Base-by-base conservation (phyloP, 441 rosid genomes). In the California macrophylla region DNA sequence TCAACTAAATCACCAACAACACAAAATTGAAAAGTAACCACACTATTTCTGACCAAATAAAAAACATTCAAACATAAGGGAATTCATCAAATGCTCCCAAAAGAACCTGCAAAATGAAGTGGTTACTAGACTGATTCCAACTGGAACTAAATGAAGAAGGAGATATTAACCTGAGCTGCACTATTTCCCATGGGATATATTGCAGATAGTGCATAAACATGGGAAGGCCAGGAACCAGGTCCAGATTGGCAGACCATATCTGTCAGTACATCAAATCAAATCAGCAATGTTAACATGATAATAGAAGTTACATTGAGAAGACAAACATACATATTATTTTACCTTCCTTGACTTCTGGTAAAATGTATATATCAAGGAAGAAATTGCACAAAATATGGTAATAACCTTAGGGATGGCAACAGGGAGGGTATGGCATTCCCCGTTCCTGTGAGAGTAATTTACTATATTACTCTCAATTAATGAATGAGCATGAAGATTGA, bases 201-300 rank as follows among this genome's bases (percentile, higher is more conserved):
- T 25, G 99, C 97, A 81, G 98, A 92, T 79, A 89, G 87, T 52
- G 96, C 90, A 73, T 95, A 95, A 70, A 92, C 73, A 60, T 34
- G 77, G 73, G 96, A 92, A 24, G 98, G 96, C 98, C 93, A 92
- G 25, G 95, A 85, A 73, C 93, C 81, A 77, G 98, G 99, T 70
- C 99, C 98, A 77, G 98, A 92, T 82, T 95, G 98, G 84, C 98
- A 95, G 58, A 90, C 93, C 75, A 95, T 82, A 90, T 95, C 99
- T 92, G 84, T 78, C 62, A 71, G 64, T 42, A 64, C 65, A 77
- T 68, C 65, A 75, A 26, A 18, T 66, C 28, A 67, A 50, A 24
- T 78, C 52, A 75, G 66, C 32, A 30, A 4, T 56, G 18, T 69
- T 72, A 36, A 28, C 54, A 26, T 26, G 47, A 66, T 13, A 26